Conservation (phyloP, 805 yeast genomes). For the Pichia ethanolica region DNA sequence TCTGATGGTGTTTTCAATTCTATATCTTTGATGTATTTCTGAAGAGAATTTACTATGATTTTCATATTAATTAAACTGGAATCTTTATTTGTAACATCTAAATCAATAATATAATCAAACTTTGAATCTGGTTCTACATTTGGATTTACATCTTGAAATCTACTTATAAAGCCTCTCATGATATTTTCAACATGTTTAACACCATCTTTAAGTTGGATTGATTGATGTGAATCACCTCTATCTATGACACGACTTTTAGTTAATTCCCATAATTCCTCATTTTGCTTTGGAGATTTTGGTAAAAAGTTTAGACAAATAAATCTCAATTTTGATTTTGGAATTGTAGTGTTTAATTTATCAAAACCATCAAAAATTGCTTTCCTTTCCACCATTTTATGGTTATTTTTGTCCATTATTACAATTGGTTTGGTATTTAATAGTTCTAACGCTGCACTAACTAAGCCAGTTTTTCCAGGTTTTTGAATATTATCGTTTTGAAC, state of each 20-base stretch:
- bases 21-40: slow-evolving; percentile 36
- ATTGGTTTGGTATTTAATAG: slow-evolving; percentile 35
- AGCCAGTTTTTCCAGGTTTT: slow-evolving; percentile 38
- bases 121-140: slow-evolving; percentile 47
- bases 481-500: slow-evolving; percentile 75
- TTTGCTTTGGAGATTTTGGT: slow-evolving; percentile 20
- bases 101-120: slow-evolving; percentile 60
- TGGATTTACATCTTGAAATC: slow-evolving; percentile 56
- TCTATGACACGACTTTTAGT: slow-evolving; percentile 52
- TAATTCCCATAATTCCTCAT: slow-evolving; percentile 35
- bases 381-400: slow-evolving; percentile 68
- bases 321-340: slow-evolving; percentile 41
- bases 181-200: slow-evolving; percentile 46
- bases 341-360: slow-evolving; percentile 33
- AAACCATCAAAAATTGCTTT: slow-evolving; percentile 53
- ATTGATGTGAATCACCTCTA: slow-evolving; percentile 87
- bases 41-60: slow-evolving; percentile 33
- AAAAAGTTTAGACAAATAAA: slow-evolving; percentile 63
- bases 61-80: slow-evolving; percentile 47
- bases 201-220: slow-evolving; percentile 53
- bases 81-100: slow-evolving; percentile 36
- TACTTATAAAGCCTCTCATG: slow-evolving; percentile 63
- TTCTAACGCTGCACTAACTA: slow-evolving; percentile 41
- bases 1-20: slow-evolving; percentile 33
- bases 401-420: slow-evolving; percentile 77